phyloP scores from a whole-genome alignment of 2,329 filamentous ascomycete species.

The Ophiocordyceps robertsii region DNA sequence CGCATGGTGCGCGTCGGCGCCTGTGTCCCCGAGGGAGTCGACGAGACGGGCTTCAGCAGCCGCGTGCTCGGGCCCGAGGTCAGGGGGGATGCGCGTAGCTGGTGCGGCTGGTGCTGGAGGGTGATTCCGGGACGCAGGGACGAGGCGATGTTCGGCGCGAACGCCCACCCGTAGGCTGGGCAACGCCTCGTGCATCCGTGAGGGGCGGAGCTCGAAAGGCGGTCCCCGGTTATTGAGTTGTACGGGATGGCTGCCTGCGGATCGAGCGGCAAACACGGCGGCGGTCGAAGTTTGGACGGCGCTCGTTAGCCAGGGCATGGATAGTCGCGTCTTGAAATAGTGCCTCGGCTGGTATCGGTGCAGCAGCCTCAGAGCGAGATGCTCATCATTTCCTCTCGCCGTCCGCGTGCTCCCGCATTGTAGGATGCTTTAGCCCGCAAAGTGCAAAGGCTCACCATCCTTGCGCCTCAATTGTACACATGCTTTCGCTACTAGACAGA shows the following conservation, averaged over 20 bases:
- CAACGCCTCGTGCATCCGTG: not conserved
- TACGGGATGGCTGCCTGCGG: no score
- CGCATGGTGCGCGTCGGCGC: constrained; percentile 70
- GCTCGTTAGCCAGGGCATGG: no score
- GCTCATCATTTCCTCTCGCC: no score
- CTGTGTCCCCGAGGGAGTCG: constrained; percentile 74
- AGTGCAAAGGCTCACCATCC: not conserved
- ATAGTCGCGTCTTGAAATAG: no score
- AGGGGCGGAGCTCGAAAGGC: not conserved
- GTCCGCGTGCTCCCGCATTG: no score
- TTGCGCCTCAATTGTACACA: not conserved
- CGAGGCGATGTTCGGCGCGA: not conserved
- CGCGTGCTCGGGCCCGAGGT: constrained; percentile 59
- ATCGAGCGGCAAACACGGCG: no score
- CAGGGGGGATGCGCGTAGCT: constrained; percentile 55
- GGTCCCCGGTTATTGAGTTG: no score
- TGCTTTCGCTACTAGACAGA: not conserved
- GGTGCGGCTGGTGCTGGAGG: constrained; percentile 85
- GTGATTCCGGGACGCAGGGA: constrained; percentile 51
- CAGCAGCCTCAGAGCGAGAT: no score
- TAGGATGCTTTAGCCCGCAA: no score
- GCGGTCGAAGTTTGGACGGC: no score
- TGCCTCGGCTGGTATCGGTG: no score
- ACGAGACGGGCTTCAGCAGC: constrained; percentile 50
- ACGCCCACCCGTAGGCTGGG: not conserved